Evolutionary conservation across 345 rosid species (phyloP), one percentile per base, ranked within the genome.

Genomic region (Mangifera indica): DNA sequence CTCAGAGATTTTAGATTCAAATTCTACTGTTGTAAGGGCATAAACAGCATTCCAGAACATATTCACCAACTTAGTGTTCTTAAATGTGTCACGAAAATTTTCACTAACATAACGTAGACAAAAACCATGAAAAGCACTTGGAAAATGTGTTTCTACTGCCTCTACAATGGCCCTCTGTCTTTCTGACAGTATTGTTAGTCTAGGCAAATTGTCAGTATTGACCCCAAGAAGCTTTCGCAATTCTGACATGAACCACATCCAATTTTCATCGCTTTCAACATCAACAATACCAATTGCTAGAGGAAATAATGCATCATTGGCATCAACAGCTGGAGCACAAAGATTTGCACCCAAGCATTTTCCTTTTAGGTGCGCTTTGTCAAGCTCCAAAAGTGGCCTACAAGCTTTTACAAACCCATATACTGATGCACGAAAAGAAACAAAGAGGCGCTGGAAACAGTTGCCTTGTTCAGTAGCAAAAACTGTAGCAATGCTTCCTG

Each of bases 181-280:
- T 81, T 96, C 98, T 0, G 99, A 95, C 10, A 95, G 91, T 74
- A 95, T 88, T 5, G 99, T 92, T 21, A 95, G 96, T 77, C 97
- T 87, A 55, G 99, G 98, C 95, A 95, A 89, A 85, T 83, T 87
- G 42, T 95, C 99, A 0, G 96, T 91, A 74, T 88, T 93, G 68
- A 95, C 87, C 44, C 99, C 97, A 2, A 95, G 88, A 77, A 95
- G 99, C 84, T 93, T 91, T 74, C 98, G 87, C 79, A 95, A 76
- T 81, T 95, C 99, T 0, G 96, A 91, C 84, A 95, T 83, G 83
- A 95, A 95, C 99, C 99, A 95, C 83, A 84, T 91, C 98, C 99
- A 95, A 78, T 95, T 95, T 44, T 95, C 98, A 78, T 89, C 88
- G 32, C 82, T 88, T 78, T 93, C 99, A 48, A 59, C 66, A 59